Conservation (phyloP, 129 eudicot genomes). For the Helichrysum umbraculigerum region DNA sequence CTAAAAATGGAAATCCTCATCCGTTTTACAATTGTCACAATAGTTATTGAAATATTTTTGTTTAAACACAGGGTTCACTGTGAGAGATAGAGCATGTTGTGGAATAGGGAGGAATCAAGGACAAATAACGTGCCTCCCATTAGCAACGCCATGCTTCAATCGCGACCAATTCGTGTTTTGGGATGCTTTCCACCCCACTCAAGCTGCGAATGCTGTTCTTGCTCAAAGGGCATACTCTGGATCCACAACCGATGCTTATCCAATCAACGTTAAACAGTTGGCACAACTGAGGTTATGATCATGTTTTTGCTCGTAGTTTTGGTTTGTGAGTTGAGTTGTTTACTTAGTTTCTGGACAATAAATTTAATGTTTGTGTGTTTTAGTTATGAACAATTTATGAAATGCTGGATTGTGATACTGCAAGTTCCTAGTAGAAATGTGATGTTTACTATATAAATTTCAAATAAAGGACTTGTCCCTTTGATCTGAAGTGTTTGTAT, state of each 20-base stretch:
- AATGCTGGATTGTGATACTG: neutral
- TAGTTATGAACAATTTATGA: neutral
- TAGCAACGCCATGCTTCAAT: conserved; percentile 54
- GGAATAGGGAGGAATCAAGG: conserved; percentile 78
- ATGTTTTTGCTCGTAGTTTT: neutral
- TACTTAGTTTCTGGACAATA: neutral
- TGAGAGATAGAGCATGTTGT: conserved; percentile 70
- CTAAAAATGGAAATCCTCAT: too few relatives aligned
- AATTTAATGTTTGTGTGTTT: neutral
- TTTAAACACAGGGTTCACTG: conserved; percentile 54
- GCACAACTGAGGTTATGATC: conserved; percentile 51
- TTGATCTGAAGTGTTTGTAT: neutral
- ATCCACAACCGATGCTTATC: conserved; percentile 54
- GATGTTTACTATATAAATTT: conserved; percentile 5
- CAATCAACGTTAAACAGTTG: conserved; percentile 75
- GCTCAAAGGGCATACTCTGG: conserved; percentile 80
- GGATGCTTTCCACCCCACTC: conserved; percentile 96
- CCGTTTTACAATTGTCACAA: too few relatives aligned
- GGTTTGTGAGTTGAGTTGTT: neutral
- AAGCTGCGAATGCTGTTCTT: conserved; percentile 70
- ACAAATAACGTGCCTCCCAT: conserved; percentile 73
- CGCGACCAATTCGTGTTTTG: conserved; percentile 75
- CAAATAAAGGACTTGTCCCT: neutral
- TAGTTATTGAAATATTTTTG: neutral
- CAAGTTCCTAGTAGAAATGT: conserved; percentile 7